phyloP scores from a whole-genome alignment of 208 protist genomes.

The Tetramitus jugosus region DNA sequence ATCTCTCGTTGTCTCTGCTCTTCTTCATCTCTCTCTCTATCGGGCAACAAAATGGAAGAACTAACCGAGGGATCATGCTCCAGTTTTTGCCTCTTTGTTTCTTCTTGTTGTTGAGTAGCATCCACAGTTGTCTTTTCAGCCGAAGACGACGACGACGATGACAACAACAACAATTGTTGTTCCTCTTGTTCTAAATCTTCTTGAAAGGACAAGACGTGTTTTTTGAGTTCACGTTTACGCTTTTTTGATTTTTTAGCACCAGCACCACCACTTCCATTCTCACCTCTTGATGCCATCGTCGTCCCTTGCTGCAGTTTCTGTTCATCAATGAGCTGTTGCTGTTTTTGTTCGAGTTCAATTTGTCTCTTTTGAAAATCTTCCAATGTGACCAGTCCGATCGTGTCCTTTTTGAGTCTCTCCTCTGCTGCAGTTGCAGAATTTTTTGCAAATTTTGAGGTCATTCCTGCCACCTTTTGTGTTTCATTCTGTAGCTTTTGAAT shows the following conservation, averaged over 20 bases:
- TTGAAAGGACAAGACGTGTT: background rate
- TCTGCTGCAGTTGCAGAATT: background rate
- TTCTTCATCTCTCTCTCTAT: constrained; percentile 50
- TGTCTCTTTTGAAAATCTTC: constrained; percentile 3
- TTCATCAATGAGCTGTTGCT: constrained; percentile 3
- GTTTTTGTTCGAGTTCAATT: background rate
- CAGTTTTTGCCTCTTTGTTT: background rate
- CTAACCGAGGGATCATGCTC: background rate
- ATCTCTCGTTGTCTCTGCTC: constrained; percentile 43
- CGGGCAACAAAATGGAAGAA: constrained; percentile 62
- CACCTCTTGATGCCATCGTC: background rate
- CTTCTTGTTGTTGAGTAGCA: background rate
- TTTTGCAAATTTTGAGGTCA: background rate
- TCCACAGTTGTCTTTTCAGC: background rate
- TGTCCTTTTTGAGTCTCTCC: background rate
- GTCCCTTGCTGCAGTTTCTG: background rate
- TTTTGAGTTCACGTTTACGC: background rate
- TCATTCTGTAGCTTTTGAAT: background rate
- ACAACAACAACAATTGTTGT: too few species aligned
- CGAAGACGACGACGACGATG: too few species aligned
- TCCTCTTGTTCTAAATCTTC: constrained; percentile 12
- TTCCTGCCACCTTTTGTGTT: background rate
- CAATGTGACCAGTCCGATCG: constrained; percentile 8
- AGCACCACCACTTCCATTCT: background rate
- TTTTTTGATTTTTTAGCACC: background rate